Base-by-base conservation (phyloP, 1,284 basidiomycete species). In the Puccinia coronata region DNA sequence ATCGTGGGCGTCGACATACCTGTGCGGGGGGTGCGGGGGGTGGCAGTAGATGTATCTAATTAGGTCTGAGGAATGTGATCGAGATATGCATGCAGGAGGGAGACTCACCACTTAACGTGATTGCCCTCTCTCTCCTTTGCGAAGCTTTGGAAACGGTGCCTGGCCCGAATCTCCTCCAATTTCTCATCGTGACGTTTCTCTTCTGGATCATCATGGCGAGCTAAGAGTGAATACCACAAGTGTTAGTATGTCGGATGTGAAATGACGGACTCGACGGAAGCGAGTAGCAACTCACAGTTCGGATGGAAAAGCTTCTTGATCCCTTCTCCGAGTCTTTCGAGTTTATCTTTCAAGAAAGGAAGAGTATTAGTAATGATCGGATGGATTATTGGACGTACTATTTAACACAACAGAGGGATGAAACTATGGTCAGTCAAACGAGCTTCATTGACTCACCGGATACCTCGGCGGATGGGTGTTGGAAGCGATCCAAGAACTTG, bases 101-200 rank as follows among this genome's bases (percentile, higher is more conserved):
- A 86, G 86, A 93, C 82, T 94, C 92, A 92, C 93, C 93, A 97
- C 87, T 96, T 97, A 69, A 93, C 92, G 70, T 89, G 88, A 86
- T 96, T 96, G 20, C 90, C 88, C 1, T 87, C 83, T 36, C 92
- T 88, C 84, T 61, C 41, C 41, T 73, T 47, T 0, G 95, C 93
- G 86, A 97, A 98, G 83, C 92, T 93, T 53, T 90, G 85, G 87
- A 94, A 98, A 41, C 95, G 90, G 87, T 98, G 95, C 23, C 55
- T 36, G 14, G 53, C 43, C 16, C 78, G 23, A 23, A 80, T 61
- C 31, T 36, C n/a, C 36, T 72, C 67, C 16, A 72, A 34, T 36
- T 18, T 53, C 20, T 57, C 55, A 59, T 80, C 78, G 23, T 51
- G 53, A 34, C 55, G 49, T 63, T 80, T 67, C 49, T 80, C 78